These are phyloP conservation scores for Alternaria novae-zelandiae DNA, from an alignment of 2,329 filamentous ascomycete species.

Conservation along the genomic window DNA sequence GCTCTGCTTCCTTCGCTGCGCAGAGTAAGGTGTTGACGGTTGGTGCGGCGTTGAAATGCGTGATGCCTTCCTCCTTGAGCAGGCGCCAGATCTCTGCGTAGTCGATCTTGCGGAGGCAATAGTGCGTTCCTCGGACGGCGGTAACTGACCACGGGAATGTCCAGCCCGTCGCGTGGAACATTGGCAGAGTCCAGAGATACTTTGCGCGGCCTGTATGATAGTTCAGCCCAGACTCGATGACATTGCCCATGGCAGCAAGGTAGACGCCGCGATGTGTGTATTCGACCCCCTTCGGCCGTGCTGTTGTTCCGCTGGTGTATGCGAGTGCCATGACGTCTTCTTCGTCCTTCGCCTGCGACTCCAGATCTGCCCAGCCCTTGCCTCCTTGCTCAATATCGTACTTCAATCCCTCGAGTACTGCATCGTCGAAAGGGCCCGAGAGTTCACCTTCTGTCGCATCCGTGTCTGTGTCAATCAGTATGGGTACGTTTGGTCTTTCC, in stretches of 20 bases:
- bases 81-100: slow-evolving; percentile 92
- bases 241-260: slow-evolving; percentile 80
- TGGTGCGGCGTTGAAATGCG: slow-evolving; percentile 94
- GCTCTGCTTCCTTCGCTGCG: slow-evolving; percentile 75
- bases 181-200: slow-evolving; percentile 90
- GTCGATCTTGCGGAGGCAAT: slow-evolving; percentile 93
- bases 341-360: slow-evolving; percentile 74
- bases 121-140: slow-evolving; percentile 90
- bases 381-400: slow-evolving; percentile 71
- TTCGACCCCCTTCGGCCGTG: slow-evolving; percentile 88
- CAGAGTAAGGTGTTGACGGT: slow-evolving; percentile 96
- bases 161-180: slow-evolving; percentile 79
- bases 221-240: slow-evolving; percentile 88
- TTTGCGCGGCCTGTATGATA: slow-evolving; percentile 71
- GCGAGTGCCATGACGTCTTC: slow-evolving; percentile 84
- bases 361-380: slow-evolving; percentile 78
- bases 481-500: slow-evolving; percentile 66
- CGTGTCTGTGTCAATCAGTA: slow-evolving; percentile 85
- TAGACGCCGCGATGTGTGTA: slow-evolving; percentile 90
- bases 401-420: slow-evolving; percentile 78
- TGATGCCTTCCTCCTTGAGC: slow-evolving; percentile 84
- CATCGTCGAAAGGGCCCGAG: slow-evolving; percentile 81
- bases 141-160: slow-evolving; percentile 94
- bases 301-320: slow-evolving; percentile 94
- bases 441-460: slow-evolving; percentile 76